Conservation (phyloP, 805 yeast species). For the Lipomyces japonicus region DNA sequence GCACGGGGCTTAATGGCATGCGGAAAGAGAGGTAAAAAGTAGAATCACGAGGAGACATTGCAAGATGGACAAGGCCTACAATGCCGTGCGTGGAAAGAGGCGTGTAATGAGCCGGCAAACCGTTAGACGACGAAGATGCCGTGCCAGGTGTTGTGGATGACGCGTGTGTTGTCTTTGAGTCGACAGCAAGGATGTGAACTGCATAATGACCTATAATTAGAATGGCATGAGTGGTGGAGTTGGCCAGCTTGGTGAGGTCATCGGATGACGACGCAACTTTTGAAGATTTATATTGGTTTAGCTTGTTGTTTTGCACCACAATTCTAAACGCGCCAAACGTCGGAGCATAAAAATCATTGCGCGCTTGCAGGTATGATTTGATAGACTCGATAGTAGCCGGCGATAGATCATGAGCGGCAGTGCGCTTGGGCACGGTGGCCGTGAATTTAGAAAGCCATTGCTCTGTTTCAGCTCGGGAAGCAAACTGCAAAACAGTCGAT, state of each 20-base stretch:
- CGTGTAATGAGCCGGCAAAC: slow-evolving; percentile 9
- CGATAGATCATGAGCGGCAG: slow-evolving; percentile 11
- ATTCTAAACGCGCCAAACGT: slow-evolving; percentile 19
- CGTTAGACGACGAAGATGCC: neutral
- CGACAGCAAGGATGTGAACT: slow-evolving; percentile 14
- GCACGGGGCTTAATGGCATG: slow-evolving; percentile 26
- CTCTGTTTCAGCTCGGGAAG: slow-evolving; percentile 20
- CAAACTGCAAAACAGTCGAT: slow-evolving; percentile 20
- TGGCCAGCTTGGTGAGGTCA: slow-evolving; percentile 17
- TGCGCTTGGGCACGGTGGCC: slow-evolving; percentile 7
- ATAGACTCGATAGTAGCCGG: slow-evolving; percentile 4
- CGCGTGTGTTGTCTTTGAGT: slow-evolving; percentile 1
- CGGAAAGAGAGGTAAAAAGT: slow-evolving; percentile 29
- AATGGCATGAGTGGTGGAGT: slow-evolving; percentile 15
- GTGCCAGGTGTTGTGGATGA: neutral
- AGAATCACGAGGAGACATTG: slow-evolving; percentile 30
- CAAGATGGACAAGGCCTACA: slow-evolving; percentile 28
- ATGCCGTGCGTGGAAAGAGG: slow-evolving; percentile 29
- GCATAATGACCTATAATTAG: slow-evolving; percentile 21
- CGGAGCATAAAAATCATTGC: slow-evolving; percentile 17
- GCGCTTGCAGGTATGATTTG: slow-evolving; percentile 13
- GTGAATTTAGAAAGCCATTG: slow-evolving; percentile 13
- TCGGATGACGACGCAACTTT: slow-evolving; percentile 13
- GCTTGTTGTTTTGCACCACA: slow-evolving; percentile 7
- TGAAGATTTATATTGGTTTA: neutral